Base-by-base conservation (phyloP, 116 monocot species). In the Iris pallida region DNA sequence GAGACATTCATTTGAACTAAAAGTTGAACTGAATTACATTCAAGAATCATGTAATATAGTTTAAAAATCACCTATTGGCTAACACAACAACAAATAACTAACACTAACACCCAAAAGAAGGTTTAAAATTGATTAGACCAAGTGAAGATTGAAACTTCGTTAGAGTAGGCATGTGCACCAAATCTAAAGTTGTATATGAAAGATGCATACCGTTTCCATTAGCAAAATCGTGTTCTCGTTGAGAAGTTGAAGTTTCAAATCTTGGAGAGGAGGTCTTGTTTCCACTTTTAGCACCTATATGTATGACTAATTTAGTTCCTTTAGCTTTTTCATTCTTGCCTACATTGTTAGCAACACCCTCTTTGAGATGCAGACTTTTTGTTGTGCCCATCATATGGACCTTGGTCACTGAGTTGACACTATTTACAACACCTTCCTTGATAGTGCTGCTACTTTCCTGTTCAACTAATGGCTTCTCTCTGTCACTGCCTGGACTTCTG, bases 301-400 rank as follows among this genome's bases (percentile, higher is more conserved):
- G 90, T 71, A 97, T 92, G 62, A 97, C 97, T 61, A 97, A 72
- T 60, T 97, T 97, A 49, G 92, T 85, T 47, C 87, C 90, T 76
- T 85, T 92, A 10, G 65, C 69, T 20, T 63, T 70, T 20, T 92
- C 87, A 71, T 60, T 79, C 62, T 89, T 91, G 67, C 10, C 53
- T 51, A 75, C 74, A 68, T 64, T 81, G 73, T 87, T 83, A 20
- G 53, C 79, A 52, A 42, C 59, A 68, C 57, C 45, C 45, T 83
- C 91, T 56, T 82, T 86, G 16, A 76, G 48, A 74, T 68, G 76
- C 20, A 65, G 66, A 68, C 56, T 57, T 65, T 77, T 71, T 20
- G 63, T 78, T 62, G 52, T 71, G 20, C 65, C 64, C 42, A 81
- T 82, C 20, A 52, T 70, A 49, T 79, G 66, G 40, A 82, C 72